These are phyloP conservation scores for Diutina catenulata DNA, from an alignment of 1,139 yeast species.

Conservation along the genomic window DNA sequence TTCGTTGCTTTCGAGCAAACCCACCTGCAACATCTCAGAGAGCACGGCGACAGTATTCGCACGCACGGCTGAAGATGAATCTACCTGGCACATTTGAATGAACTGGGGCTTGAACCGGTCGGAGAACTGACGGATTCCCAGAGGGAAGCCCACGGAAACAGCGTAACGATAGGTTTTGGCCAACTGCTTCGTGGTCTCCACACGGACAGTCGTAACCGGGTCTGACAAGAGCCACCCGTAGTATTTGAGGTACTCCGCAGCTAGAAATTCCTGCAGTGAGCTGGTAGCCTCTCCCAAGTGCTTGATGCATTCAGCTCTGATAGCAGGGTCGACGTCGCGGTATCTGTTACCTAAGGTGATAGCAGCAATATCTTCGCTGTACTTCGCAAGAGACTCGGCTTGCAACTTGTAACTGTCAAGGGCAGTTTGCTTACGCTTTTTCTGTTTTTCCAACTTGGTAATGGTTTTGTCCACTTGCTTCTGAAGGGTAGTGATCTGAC, in stretches of 20 bases:
- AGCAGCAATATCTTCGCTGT: conserved; percentile 54
- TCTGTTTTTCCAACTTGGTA: background rate
- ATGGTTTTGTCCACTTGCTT: background rate
- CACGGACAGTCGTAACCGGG: conserved; percentile 45
- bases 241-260: conserved; percentile 65
- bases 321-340: conserved; percentile 65
- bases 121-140: conserved; percentile 57
- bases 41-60: background rate
- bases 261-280: too few relatives aligned
- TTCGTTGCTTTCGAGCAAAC: conserved; percentile 19
- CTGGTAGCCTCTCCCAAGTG: conserved; percentile 47
- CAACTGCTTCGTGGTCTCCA: conserved; percentile 51
- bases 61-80: background rate
- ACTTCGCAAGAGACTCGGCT: conserved; percentile 39
- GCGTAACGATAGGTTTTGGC: conserved; percentile 33
- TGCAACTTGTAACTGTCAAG: conserved; percentile 39
- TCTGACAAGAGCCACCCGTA: conserved; percentile 83
- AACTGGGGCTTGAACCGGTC: conserved; percentile 58
- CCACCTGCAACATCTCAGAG: background rate
- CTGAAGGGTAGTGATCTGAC: background rate
- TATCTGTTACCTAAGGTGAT: conserved; percentile 67
- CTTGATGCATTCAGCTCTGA: conserved; percentile 57
- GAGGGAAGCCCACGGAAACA: conserved; percentile 12
- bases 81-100: conserved; percentile 37
- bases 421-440: background rate